Percentiles rank a stretch among this genome's conserved stretches.
Evolutionary conservation across 73 alveolate species (phyloP).

Genomic region (Uronychia setigera): DNA sequence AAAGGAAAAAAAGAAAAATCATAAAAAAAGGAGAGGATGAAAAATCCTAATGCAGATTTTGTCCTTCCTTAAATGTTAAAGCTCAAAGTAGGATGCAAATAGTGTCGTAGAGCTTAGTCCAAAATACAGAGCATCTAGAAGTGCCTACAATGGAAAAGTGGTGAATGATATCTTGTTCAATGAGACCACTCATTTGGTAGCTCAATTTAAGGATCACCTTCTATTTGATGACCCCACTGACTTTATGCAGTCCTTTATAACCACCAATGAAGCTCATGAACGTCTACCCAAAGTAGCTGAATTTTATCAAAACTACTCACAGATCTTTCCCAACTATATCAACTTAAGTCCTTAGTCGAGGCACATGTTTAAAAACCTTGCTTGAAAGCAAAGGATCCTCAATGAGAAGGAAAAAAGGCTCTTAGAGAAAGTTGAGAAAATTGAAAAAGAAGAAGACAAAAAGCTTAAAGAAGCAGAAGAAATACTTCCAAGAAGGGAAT

Average conservation of each 20-base stretch:
- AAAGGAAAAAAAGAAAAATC: no score
- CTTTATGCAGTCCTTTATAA: constrained; percentile 67
- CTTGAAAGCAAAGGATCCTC: constrained; percentile 73
- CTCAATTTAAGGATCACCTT: constrained; percentile 79
- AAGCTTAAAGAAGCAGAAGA: no score
- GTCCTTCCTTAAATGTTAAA: no score
- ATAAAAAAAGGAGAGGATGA: no score
- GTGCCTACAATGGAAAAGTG: constrained; percentile 48
- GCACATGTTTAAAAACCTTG: constrained; percentile 71
- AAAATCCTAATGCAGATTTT: no score
- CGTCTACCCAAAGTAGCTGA: constrained; percentile 61
- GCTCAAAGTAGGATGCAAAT: no score
- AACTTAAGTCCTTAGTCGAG: constrained; percentile 55
- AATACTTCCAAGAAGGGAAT: no score
- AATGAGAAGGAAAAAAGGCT: constrained; percentile 36
- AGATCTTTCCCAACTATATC: constrained; percentile 79
- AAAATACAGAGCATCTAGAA: no score
- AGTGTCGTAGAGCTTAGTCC: no score
- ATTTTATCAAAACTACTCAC: constrained; percentile 75
- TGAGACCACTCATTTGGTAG: constrained; percentile 70
- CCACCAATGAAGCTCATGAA: constrained; percentile 40
- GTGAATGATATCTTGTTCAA: constrained; percentile 70
- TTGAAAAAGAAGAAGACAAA: no score
- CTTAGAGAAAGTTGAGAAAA: no score
- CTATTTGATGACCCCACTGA: constrained; percentile 80